These are phyloP conservation scores for Eurotiales sp. DNA, from an alignment of 2,329 filamentous ascomycete genomes.

Conservation along the genomic window DNA sequence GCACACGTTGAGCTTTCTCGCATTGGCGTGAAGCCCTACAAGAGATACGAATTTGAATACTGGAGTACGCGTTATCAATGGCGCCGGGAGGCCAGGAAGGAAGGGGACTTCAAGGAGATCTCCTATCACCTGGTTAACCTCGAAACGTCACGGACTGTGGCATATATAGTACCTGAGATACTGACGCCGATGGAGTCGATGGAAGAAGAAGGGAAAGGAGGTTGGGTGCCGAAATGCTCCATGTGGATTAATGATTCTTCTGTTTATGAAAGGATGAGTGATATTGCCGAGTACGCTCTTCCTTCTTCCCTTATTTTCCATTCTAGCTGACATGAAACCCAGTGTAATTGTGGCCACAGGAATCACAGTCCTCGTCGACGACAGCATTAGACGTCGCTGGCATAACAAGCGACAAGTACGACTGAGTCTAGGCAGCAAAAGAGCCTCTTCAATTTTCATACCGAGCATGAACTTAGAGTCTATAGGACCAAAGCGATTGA, in stretches of 20 bases:
- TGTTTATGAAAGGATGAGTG: constrained; percentile 66
- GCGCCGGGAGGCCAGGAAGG: constrained; percentile 69
- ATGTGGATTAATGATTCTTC: constrained; percentile 81
- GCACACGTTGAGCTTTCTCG: constrained; percentile 81
- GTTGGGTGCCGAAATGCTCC: constrained; percentile 85
- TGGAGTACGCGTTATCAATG: constrained; percentile 85
- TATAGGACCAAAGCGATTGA: constrained; percentile 58
- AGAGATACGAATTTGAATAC: constrained; percentile 88
- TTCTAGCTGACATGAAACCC: constrained; percentile 1
- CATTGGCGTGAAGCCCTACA: constrained; percentile 61
- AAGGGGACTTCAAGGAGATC: constrained; percentile 59
- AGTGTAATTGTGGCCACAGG: constrained; percentile 90
- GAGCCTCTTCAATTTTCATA: constrained; percentile 41
- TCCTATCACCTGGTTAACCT: constrained; percentile 77
- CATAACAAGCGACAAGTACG: constrained; percentile 53
- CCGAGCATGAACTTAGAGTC: constrained; percentile 54
- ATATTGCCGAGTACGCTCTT: constrained; percentile 77
- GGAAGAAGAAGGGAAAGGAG: constrained; percentile 72
- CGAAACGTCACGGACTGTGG: constrained; percentile 62
- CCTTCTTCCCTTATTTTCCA: neutral
- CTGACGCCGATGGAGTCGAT: constrained; percentile 66
- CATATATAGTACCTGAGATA: constrained; percentile 79
- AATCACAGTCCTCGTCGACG: constrained; percentile 80
- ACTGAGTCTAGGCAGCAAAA: constrained; percentile 50
- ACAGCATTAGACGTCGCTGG: constrained; percentile 81